Percentiles rank a stretch among this genome's conserved stretches.
Evolutionary conservation across 139 green algal species (phyloP).

Genomic region (Chlamydomonas sp.): DNA sequence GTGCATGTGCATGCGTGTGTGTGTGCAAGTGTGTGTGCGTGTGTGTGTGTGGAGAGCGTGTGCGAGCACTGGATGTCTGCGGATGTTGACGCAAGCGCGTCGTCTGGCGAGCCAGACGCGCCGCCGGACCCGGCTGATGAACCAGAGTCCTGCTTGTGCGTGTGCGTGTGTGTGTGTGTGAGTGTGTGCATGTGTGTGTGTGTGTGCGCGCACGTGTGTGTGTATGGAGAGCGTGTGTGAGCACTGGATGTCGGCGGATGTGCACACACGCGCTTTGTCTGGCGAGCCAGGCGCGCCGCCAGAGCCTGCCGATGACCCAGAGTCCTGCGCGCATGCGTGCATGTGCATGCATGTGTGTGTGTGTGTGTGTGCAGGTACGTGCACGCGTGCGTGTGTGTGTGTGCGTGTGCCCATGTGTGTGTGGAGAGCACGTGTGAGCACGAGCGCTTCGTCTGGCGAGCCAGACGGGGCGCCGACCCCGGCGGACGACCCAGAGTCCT

Average conservation of each 20-base stretch:
- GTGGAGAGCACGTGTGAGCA: constrained; percentile 35
- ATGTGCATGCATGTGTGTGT: background rate
- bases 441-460: constrained; percentile 26
- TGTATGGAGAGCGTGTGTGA: too few relatives aligned
- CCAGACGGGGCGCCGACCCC: background rate
- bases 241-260: too few relatives aligned
- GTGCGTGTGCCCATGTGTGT: too few relatives aligned
- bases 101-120: background rate
- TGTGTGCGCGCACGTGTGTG: background rate
- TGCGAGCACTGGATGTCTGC: too few relatives aligned
- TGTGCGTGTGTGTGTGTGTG: background rate
- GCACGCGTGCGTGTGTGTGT: constrained; percentile 22
- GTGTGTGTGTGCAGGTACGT: background rate
- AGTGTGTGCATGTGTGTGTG: background rate
- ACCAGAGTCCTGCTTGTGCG: background rate
- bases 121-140: background rate
- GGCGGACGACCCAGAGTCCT: constrained; percentile 1
- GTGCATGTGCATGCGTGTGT: constrained; percentile 11
- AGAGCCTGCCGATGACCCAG: constrained; percentile 52
- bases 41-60: background rate
- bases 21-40: background rate
- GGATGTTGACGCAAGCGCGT: constrained; percentile 36
- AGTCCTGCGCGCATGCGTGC: constrained; percentile 13
- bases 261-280: too few relatives aligned
- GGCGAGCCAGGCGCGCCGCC: constrained; percentile 29